Percentiles rank a stretch among this genome's conserved stretches.
Evolutionary conservation across 2,329 filamentous ascomycete species (phyloP).

Genomic region (Xylariaceae sp.): DNA sequence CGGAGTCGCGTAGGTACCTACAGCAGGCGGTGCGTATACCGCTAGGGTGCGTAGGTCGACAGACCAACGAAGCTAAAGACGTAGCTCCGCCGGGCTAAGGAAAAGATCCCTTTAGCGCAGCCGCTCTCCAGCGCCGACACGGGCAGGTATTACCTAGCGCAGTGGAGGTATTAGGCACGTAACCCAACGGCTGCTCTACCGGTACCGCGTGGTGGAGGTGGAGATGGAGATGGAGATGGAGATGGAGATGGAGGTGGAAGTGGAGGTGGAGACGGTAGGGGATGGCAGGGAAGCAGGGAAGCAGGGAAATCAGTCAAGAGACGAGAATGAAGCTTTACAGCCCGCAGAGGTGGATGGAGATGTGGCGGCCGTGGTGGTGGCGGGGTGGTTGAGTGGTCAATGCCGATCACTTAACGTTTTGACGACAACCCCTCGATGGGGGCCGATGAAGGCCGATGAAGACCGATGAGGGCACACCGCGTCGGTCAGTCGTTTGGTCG

Average conservation of each 20-base stretch:
- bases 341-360: neutral
- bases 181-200: neutral
- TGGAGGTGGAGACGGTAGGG: neutral
- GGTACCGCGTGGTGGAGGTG: neutral
- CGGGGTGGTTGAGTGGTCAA: neutral
- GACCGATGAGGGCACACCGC: neutral
- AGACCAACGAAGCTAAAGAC: slow-evolving; percentile 7
- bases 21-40: neutral
- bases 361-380: slow-evolving; percentile 1
- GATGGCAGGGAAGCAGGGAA: neutral
- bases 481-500: neutral
- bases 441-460: neutral
- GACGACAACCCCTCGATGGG: slow-evolving; percentile 11
- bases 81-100: slow-evolving; percentile 7
- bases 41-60: slow-evolving; percentile 10
- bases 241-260: neutral
- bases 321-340: neutral
- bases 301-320: neutral
- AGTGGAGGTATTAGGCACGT: neutral
- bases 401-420: neutral
- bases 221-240: neutral
- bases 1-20: neutral
- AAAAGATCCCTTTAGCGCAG: slow-evolving; percentile 10
- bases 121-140: slow-evolving; percentile 9
- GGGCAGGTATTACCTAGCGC: neutral